Evolutionary conservation across 2,329 filamentous ascomycete genomes (phyloP).

Genomic region (Penicillium sp.): DNA sequence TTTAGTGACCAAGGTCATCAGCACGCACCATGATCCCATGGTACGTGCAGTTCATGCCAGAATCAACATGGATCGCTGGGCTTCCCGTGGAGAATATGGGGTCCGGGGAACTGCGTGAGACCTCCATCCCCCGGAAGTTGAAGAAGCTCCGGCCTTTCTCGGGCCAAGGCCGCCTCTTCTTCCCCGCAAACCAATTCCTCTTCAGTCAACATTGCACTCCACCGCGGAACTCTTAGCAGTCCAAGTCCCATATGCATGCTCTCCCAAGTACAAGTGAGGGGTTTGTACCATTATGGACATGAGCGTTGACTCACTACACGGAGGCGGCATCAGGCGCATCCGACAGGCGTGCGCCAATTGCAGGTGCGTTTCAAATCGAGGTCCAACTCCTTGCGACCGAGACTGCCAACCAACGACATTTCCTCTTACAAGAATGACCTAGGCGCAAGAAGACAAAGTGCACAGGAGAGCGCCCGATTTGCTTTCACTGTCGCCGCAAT

Average conservation of each 20-base stretch:
- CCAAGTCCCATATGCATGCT: not conserved
- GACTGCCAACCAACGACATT: not conserved
- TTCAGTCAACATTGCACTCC: not conserved
- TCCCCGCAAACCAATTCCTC: not conserved
- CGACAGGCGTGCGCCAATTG: constrained; percentile 36
- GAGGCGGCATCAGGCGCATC: constrained; percentile 29
- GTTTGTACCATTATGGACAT: constrained; percentile 13
- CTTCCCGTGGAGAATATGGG: not conserved
- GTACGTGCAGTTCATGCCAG: not conserved
- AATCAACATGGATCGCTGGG: not conserved
- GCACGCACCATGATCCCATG: not conserved
- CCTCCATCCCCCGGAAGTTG: not conserved
- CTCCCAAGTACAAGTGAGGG: not conserved
- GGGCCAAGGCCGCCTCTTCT: not conserved
- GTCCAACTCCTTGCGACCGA: not conserved
- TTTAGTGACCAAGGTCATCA: not conserved
- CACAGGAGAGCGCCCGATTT: constrained; percentile 31
- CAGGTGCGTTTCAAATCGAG: constrained; percentile 23
- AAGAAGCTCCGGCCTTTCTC: not conserved
- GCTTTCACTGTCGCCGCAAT: constrained; percentile 33
- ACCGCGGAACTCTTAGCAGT: not conserved
- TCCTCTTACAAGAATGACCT: not conserved
- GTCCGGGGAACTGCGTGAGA: not conserved
- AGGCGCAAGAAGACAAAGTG: constrained; percentile 35
- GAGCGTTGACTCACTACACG: constrained; percentile 12